Evolutionary conservation across 2,329 filamentous ascomycete species (phyloP).

Genomic region (Diaporthe helianthi): DNA sequence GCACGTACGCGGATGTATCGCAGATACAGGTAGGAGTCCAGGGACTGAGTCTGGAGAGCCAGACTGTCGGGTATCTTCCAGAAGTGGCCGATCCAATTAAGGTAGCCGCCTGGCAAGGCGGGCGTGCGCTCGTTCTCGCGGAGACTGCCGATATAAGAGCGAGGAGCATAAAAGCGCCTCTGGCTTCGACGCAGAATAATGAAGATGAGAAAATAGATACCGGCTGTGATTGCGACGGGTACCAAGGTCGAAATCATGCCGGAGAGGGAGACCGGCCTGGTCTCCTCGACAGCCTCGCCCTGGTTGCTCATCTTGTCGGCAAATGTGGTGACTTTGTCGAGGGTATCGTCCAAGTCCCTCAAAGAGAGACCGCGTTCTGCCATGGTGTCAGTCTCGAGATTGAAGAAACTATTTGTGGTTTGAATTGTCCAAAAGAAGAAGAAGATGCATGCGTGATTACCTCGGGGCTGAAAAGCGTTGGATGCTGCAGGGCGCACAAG

Average conservation of each 20-base stretch:
- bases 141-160: slow-evolving; percentile 57
- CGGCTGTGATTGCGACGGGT: slow-evolving; percentile 48
- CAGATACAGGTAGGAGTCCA: slow-evolving; percentile 34
- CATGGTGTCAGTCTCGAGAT: not conserved
- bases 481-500: not conserved
- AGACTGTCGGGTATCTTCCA: slow-evolving; percentile 76
- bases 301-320: slow-evolving; percentile 22
- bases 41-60: slow-evolving; percentile 49
- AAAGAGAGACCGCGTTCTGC: slow-evolving; percentile 1
- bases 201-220: slow-evolving; percentile 52
- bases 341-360: not conserved
- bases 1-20: slow-evolving; percentile 33
- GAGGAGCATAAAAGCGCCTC: slow-evolving; percentile 56
- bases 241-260: slow-evolving; percentile 53
- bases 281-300: not conserved
- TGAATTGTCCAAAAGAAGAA: slow-evolving; percentile 3
- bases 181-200: slow-evolving; percentile 53
- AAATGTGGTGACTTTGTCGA: not conserved
- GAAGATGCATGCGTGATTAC: slow-evolving; percentile 4
- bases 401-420: not conserved
- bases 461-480: slow-evolving; percentile 4
- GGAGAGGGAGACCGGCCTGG: slow-evolving; percentile 27
- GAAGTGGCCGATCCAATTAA: slow-evolving; percentile 74
- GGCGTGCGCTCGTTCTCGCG: slow-evolving; percentile 63
- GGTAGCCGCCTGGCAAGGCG: slow-evolving; percentile 63